Base-by-base conservation (phyloP, 2,329 filamentous ascomycete genomes). In the Penicillium sp. region DNA sequence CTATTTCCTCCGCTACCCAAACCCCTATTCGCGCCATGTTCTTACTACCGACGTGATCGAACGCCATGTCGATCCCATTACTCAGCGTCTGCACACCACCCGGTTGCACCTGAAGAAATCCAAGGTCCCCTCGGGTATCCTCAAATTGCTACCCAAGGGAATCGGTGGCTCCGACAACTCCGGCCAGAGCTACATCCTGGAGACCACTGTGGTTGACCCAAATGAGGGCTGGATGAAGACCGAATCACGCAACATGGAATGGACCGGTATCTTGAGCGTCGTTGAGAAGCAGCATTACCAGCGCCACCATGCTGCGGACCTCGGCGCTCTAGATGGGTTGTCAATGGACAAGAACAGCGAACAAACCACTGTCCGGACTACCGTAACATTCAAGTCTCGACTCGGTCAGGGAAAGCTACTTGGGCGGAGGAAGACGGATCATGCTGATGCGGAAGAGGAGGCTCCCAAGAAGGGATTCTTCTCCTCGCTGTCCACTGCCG, bases 1-100 rank as follows among this genome's bases (percentile, higher is more conserved):
- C 65, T 85, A 84, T 70, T 84, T 84, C 68, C 77, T 85, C 44
- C 81, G 81, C 58, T 85, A 85, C 60, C 81, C 81, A 1, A 85
- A 85, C 58, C 81, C 81, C 23, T 84, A 83, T 69, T 78, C 77
- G 41, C 77, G 74, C 48, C 81, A 85, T 71, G 81, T 85, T 55
- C 71, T 82, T 55, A 81, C 78, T 41, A 83, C 80, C 58, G 81
- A 85, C 70, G 81, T 82, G 63, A 82, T 85, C 63, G 75, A 79
- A 51, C 79, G 81, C 45, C 72, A 75, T 66, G 79, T 80, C 64
- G 81, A 84, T 29, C 75, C 80, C 2, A 68, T 69, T 22, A 82
- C 78, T 2, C 73, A 81, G 52, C 77, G 77, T 32, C 72, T 85
- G 22, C 80, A 80, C 41, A 84, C 81, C 11, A 74, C 77, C 10